These are phyloP conservation scores for Beauveria rudraprayagi DNA, from an alignment of 2,329 filamentous ascomycete species.

Conservation along the genomic window DNA sequence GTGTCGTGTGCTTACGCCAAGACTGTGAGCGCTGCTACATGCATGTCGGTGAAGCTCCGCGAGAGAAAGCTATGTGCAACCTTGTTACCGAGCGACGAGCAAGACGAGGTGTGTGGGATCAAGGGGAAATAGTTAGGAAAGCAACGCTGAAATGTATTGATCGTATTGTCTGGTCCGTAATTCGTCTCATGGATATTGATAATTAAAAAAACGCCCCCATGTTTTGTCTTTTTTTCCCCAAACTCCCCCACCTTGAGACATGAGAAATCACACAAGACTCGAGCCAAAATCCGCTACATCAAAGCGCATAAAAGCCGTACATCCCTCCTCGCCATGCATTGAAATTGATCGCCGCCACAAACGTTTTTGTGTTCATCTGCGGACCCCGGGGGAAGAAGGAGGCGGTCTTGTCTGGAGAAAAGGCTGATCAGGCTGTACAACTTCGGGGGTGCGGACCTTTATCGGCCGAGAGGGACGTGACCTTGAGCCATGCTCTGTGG, in stretches of 20 bases:
- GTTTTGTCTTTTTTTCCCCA: no score
- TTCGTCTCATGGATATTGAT: background rate
- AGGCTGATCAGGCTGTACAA: background rate
- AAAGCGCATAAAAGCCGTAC: background rate
- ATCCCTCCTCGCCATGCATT: background rate
- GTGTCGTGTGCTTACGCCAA: background rate
- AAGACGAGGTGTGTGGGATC: background rate
- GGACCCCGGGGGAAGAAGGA: background rate
- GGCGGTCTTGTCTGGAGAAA: background rate
- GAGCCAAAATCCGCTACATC: background rate
- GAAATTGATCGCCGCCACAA: background rate
- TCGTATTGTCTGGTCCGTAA: background rate
- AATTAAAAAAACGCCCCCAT: background rate
- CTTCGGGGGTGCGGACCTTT: background rate
- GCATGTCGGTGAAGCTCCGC: no score
- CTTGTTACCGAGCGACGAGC: no score
- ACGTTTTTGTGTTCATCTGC: background rate
- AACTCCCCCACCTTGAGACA: no score
- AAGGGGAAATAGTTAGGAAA: background rate
- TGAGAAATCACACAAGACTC: no score
- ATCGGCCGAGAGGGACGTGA: background rate
- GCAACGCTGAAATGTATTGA: background rate
- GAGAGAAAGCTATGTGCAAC: no score
- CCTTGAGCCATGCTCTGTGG: no score
- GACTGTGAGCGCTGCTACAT: background rate